Base-by-base conservation (phyloP, 176 grass and related monocot species). In the Eremochloa ophiuroides region DNA sequence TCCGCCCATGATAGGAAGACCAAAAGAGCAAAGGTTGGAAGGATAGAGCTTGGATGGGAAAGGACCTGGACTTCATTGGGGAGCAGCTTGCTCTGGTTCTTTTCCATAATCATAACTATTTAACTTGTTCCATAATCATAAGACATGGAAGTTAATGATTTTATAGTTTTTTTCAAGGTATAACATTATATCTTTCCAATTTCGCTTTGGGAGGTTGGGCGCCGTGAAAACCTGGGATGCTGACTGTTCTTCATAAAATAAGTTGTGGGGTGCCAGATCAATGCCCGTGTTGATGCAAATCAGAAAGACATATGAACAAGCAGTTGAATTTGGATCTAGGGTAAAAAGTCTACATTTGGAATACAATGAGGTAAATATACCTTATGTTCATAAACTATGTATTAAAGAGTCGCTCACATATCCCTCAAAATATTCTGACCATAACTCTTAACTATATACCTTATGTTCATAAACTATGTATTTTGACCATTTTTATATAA, bases 261-360 rank as follows among this genome's bases (percentile, higher is more conserved):
- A 59, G 67, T 73, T 67, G 88, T 98, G 62, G 95, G 95, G 48
- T 98, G 86, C 50, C 85, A 85, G 34, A 87, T 98, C 31, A 89
- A 94, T 75, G 93, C 94, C 77, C 92, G 95, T 42, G 95, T 87
- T 69, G 95, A 98, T 86, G 95, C 95, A 77, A 98, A 98, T 93
- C 43, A 62, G 67, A 94, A 87, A 80, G 95, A 94, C 87, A 87
- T 98, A 89, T 77, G 74, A 76, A 55, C 86, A 98, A 46, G 95
- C 95, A 79, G 80, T 91, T 84, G 83, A 94, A 86, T 98, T 98
- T 89, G 88, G 85, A 80, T 93, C 75, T 80, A 81, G 51, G 43
- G 88, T 85, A 44, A 94, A 94, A 89, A 26, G 71, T 34, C 80
- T 91, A 51, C 22, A 76, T 38, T 72, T 98, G 83, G 90, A 98